Percentiles rank a stretch among this genome's conserved stretches.
These are phyloP conservation scores for Picea abies DNA, from an alignment of 83 land plant genomes.

Conservation along the genomic window DNA sequence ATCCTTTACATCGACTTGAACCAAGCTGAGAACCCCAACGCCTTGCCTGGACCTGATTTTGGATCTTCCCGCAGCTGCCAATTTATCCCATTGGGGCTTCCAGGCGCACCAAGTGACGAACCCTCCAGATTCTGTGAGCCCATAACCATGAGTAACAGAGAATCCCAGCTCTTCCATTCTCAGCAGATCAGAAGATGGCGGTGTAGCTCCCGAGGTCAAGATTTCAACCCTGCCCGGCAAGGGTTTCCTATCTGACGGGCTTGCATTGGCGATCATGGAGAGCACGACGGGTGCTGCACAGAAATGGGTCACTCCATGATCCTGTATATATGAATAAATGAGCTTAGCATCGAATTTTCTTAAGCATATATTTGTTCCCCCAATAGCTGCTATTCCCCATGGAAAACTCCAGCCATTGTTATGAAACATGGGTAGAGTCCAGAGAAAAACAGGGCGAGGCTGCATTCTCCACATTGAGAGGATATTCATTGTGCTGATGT, in stretches of 20 bases:
- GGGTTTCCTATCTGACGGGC: neutral
- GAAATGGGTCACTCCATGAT: constrained; percentile 70
- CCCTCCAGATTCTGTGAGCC: constrained; percentile 89
- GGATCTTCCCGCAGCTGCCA: constrained; percentile 54
- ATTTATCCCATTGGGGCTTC: constrained; percentile 82
- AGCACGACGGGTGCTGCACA: constrained; percentile 89
- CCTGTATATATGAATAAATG: constrained; percentile 60
- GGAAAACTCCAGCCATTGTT: constrained; percentile 74
- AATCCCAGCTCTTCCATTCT: constrained; percentile 71
- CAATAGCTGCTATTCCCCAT: constrained; percentile 67
- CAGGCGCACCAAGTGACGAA: constrained; percentile 71
- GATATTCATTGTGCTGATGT: constrained; percentile 29
- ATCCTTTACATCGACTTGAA: constrained; percentile 58
- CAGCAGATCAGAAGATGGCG: constrained; percentile 70
- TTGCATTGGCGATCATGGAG: constrained; percentile 54
- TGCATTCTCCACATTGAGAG: constrained; percentile 42
- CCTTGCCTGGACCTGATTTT: constrained; percentile 74
- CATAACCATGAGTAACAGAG: constrained; percentile 16
- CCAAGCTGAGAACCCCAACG: constrained; percentile 52
- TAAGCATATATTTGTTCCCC: constrained; percentile 65
- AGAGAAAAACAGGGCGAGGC: constrained; percentile 46
- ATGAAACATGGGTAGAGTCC: constrained; percentile 86
- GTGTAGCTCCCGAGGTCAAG: constrained; percentile 87
- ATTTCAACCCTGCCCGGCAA: constrained; percentile 66
- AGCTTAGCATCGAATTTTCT: constrained; percentile 62